Percentiles rank a stretch among this genome's conserved stretches.
phyloP scores from a whole-genome alignment of 2,329 filamentous ascomycete species.

The Anthostomella pinea region DNA sequence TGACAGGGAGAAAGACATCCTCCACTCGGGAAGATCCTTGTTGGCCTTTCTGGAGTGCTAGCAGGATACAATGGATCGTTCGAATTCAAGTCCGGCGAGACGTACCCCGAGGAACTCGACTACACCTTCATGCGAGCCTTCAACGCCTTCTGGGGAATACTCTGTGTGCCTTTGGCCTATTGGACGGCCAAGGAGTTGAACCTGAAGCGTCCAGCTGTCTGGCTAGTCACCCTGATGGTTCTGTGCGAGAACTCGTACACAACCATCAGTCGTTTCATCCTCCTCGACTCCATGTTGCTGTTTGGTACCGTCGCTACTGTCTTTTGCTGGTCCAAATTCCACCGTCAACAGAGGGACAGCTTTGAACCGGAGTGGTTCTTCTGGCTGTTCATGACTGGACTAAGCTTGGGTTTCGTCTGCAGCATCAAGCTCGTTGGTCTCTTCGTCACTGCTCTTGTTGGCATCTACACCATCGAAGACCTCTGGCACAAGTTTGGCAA shows the following conservation, averaged over 20 bases:
- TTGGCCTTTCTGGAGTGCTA: slow-evolving; percentile 91
- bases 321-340: slow-evolving; percentile 96
- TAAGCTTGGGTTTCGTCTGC: slow-evolving; percentile 96
- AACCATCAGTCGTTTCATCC: slow-evolving; percentile 96
- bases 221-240: slow-evolving; percentile 95
- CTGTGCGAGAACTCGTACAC: slow-evolving; percentile 99
- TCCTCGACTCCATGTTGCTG: slow-evolving; percentile 96
- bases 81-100: slow-evolving; percentile 98
- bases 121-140: slow-evolving; percentile 99
- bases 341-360: slow-evolving; percentile 78
- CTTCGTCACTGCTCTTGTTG: slow-evolving; percentile 92
- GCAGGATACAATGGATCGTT: slow-evolving; percentile 99
- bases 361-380: slow-evolving; percentile 91
- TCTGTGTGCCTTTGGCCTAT: slow-evolving; percentile 92
- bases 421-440: slow-evolving; percentile 98
- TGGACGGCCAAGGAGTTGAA: slow-evolving; percentile 90
- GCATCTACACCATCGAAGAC: slow-evolving; percentile 93
- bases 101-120: slow-evolving; percentile 88
- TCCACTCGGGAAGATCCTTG: slow-evolving; percentile 96
- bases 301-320: slow-evolving; percentile 98
- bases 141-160: slow-evolving; percentile 90
- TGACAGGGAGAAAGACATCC: slow-evolving; percentile 51
- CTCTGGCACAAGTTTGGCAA: slow-evolving; percentile 98
- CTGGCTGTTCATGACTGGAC: slow-evolving; percentile 89
- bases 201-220: slow-evolving; percentile 81